Base-by-base conservation (phyloP, 441 rosid genomes). In the Melastoma candidum region DNA sequence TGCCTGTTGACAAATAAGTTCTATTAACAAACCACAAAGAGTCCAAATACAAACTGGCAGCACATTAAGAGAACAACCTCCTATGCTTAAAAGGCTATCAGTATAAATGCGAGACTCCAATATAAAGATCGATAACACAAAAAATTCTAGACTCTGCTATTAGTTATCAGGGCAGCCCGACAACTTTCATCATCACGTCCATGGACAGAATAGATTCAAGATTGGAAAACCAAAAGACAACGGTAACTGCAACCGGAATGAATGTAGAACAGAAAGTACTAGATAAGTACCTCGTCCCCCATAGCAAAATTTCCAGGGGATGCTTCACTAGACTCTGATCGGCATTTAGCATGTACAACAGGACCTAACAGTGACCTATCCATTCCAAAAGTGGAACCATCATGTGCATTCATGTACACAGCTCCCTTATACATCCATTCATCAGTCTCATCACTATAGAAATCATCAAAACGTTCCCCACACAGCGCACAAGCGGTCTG, bases 401-500 rank as follows among this genome's bases (percentile, higher is more conserved):
- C 66, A 5, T 81, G 77, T 36, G 80, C 83, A 80, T 89, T 89
- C 85, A 84, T 72, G 82, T 93, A 93, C 55, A 89, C 96, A 36
- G 96, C 88, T 36, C 96, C 99, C 74, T 63, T 93, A 61, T 93
- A 93, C 97, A 93, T 93, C 99, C 99, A 93, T 64, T 82, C 95
- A 75, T 93, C 99, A 1, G 83, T 83, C 67, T 93, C 97, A 53
- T 93, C 99, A 52, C 97, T 93, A 66, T 79, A 93, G 64, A 89
- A 89, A 74, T 93, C 93, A 71, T 93, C 97, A 71, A 93, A 93
- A 12, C 77, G 74, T 70, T 93, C 99, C 56, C 96, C 97, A 73
- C 99, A 93, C 66, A 93, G 76, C 3, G 95, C 99, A 26, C 99
- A 93, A 26, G 71, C 77, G 51, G 64, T 83, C 74, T 88, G 97